These are phyloP conservation scores for Phaeosphaeriaceae sp. DNA, from an alignment of 2,329 filamentous ascomycete genomes.

Conservation along the genomic window DNA sequence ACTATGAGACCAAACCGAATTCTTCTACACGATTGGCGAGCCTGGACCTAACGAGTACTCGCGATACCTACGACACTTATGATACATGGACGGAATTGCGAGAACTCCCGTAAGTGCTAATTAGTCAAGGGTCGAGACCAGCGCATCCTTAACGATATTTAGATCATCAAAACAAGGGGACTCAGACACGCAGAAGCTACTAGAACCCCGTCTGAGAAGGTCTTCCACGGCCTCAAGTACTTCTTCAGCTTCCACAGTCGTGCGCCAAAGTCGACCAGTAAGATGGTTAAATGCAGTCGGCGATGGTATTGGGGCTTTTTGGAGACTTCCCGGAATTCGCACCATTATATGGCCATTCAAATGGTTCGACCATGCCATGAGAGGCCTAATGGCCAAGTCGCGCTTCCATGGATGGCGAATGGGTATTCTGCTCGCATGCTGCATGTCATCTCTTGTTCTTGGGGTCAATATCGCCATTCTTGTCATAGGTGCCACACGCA, in stretches of 20 bases:
- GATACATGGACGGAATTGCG: slow-evolving; percentile 1
- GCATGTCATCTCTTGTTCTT: slow-evolving; percentile 18
- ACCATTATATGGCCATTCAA: slow-evolving; percentile 1
- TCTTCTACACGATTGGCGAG: neutral
- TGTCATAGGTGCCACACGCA: neutral
- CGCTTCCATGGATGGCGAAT: slow-evolving; percentile 27
- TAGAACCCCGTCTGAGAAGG: neutral
- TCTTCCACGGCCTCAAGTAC: slow-evolving; percentile 2
- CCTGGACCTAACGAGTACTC: slow-evolving; percentile 2
- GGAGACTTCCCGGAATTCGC: neutral
- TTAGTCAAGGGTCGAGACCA: neutral
- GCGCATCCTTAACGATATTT: neutral
- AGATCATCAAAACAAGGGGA: neutral
- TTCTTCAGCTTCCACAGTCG: slow-evolving; percentile 4
- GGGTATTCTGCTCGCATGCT: slow-evolving; percentile 23
- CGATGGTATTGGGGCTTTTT: neutral
- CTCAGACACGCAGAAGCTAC: neutral
- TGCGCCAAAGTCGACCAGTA: neutral
- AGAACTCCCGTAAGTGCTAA: neutral
- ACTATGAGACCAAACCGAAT: neutral
- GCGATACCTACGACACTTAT: neutral
- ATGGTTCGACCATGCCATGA: neutral
- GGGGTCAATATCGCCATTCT: slow-evolving; percentile 19
- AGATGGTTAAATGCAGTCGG: neutral
- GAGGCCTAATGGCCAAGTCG: neutral